Percentiles rank a stretch among this genome's conserved stretches.
Conservation (phyloP, 805 yeast genomes). For the Kazachstania psychrophila region DNA sequence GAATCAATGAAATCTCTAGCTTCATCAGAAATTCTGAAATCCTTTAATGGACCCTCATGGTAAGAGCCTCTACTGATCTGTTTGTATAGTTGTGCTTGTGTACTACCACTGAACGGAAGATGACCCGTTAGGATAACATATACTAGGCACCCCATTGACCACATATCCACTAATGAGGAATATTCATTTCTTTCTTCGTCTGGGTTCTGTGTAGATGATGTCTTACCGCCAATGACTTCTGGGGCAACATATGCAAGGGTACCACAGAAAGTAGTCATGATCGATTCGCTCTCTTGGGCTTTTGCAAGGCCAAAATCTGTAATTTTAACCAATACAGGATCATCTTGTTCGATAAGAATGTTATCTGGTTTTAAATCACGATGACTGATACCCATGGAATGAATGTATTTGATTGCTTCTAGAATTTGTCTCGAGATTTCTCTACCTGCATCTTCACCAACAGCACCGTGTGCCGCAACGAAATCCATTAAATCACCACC, state of each 20-base stretch:
- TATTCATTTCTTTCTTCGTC: conserved; percentile 35
- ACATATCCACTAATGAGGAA: conserved; percentile 86
- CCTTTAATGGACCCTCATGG: conserved; percentile 65
- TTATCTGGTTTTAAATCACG: conserved; percentile 96
- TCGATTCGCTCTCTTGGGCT: conserved; percentile 70
- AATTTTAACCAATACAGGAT: conserved; percentile 84
- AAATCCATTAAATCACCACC: conserved; percentile 98
- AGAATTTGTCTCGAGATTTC: conserved; percentile 80
- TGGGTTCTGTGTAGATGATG: conserved; percentile 8
- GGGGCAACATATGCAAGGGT: conserved; percentile 97
- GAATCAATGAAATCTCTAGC: conserved; percentile 66
- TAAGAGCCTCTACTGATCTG: conserved; percentile 72
- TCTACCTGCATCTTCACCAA: conserved; percentile 83
- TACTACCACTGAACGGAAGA: conserved; percentile 87
- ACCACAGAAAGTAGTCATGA: conserved; percentile 95
- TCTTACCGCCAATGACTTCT: conserved; percentile 54
- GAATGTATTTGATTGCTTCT: conserved; percentile 80
- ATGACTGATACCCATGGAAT: conserved; percentile 85
- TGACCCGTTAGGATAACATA: conserved; percentile 90
- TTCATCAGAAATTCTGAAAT: conserved; percentile 52
- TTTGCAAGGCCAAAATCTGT: conserved; percentile 97
- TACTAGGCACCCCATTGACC: conserved; percentile 93
- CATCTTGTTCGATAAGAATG: conserved; percentile 79
- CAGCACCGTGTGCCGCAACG: conserved; percentile 84
- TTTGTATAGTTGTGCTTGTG: conserved; percentile 75